Evolutionary conservation across 257 asterid genomes (phyloP), one percentile per base, ranked within the genome.

Genomic region (Paraleonurus japonicus): DNA sequence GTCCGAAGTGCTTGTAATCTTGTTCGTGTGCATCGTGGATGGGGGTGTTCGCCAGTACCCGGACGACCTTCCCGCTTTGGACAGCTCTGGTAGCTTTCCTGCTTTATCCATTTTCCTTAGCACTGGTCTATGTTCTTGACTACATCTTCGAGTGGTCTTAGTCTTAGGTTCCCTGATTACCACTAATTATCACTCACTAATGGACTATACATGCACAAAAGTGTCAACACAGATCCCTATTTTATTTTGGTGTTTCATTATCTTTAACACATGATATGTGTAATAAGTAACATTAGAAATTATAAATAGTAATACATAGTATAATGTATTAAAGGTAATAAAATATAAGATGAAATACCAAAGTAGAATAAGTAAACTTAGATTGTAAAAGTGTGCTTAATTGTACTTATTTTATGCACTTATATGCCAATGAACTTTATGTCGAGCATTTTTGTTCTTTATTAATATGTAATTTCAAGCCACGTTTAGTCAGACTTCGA

Each of bases 51-150:
- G 98, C 90, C 75, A 87, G 99, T 83, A 12, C 81, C 20, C 93
- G 92, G 35, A 88, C 92, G 2, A 95, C 96, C 1, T 95, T 95
- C 12, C 98, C 99, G 4, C 83, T 95, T 0, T 92, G 99, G 99
- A 88, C 98, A 17, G 60, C 88, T 65, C 28, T 80, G 8, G 37
- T 95, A 54, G 96, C 99, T 15, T 89, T 95, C 69, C 16, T 73
- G 20, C 84, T 95, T 8, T 95, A 95, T 59, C 99, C 98, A 0
- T 74, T 92, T 57, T 95, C 98, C 75, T 83, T 92, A 57, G 96
- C 86, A 0, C 87, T 92, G 1, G 99, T 95, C 0, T 95, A 92
- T 43, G 88, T 95, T 61, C 98, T 95, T 28, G 98, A 95, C 75
- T 89, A 82, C 48, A 88, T 84, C 72, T 88, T 83, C 20, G 99